Evolutionary conservation across 306 rosid species (phyloP).

Genomic region (Inga leiocalycina): DNA sequence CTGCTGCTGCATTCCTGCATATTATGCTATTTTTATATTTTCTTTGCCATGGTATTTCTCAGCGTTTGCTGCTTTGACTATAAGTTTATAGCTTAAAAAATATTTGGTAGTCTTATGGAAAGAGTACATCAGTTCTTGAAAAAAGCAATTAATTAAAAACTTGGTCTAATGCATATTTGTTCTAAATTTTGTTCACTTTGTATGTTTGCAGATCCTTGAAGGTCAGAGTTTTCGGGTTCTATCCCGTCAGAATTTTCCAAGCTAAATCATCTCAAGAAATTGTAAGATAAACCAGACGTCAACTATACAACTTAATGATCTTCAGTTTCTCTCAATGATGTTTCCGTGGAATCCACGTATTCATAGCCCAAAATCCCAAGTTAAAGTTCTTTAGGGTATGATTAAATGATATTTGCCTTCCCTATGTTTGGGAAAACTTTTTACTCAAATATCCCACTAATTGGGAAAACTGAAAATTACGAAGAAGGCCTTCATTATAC

Average conservation of each 20-base stretch:
- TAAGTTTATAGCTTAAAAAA: not conserved
- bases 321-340: slow-evolving; percentile 1
- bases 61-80: not conserved
- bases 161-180: not conserved
- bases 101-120: not conserved
- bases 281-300: slow-evolving; percentile 54
- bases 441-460: no score
- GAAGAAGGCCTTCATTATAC: no score
- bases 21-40: not conserved
- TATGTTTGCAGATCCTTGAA: slow-evolving; percentile 61
- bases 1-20: not conserved
- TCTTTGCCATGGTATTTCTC: not conserved
- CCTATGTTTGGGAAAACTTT: no score
- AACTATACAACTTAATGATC: slow-evolving; percentile 18
- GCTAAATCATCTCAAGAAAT: slow-evolving; percentile 56
- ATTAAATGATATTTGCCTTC: no score
- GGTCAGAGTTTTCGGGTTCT: slow-evolving; percentile 73
- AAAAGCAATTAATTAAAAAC: not conserved
- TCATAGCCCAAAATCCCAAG: not conserved
- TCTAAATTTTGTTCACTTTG: not conserved
- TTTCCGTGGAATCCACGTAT: not conserved
- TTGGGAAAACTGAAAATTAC: no score
- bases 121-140: not conserved
- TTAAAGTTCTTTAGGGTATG: not conserved
- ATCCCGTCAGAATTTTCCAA: slow-evolving; percentile 82